These are phyloP conservation scores for Colletotrichum melonis DNA, from an alignment of 2,329 filamentous ascomycete species.

Conservation along the genomic window DNA sequence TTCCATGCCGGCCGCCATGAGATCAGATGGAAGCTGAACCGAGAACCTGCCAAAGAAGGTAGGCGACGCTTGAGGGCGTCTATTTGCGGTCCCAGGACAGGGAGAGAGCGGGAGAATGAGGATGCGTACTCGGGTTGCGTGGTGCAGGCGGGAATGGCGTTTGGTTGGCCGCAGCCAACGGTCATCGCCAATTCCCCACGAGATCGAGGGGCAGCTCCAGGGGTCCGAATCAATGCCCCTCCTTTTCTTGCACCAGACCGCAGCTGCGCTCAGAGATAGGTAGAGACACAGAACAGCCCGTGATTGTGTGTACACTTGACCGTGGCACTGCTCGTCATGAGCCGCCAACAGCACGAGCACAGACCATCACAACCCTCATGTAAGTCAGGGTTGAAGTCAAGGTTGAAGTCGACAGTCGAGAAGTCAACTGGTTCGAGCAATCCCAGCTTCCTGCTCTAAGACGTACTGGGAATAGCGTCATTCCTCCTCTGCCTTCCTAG, in stretches of 20 bases:
- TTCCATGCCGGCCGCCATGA: not conserved
- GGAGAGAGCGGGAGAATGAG: not conserved
- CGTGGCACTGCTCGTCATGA: slow-evolving; percentile 29
- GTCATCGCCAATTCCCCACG: slow-evolving; percentile 32
- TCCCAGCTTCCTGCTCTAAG: not conserved
- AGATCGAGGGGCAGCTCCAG: slow-evolving; percentile 35
- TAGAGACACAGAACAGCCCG: not conserved
- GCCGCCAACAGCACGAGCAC: slow-evolving; percentile 30
- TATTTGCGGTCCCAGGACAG: slow-evolving; percentile 15
- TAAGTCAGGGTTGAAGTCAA: not conserved
- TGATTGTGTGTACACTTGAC: not conserved
- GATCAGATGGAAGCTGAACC: slow-evolving; percentile 6
- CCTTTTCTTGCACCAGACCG: slow-evolving; percentile 2
- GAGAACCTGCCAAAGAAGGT: slow-evolving; percentile 12
- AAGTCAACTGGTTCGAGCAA: not conserved
- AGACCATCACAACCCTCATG: not conserved
- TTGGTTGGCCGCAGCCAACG: slow-evolving; percentile 31
- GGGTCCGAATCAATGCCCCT: slow-evolving; percentile 31
- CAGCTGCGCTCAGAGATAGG: not conserved
- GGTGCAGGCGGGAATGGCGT: slow-evolving; percentile 28
- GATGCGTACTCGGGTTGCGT: slow-evolving; percentile 3
- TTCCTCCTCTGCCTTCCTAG: not conserved
- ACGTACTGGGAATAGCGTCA: slow-evolving; percentile 13
- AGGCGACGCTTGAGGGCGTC: slow-evolving; percentile 8
- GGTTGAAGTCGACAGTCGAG: not conserved